Conservation (phyloP, 306 rosid genomes). For the Argentina anserina region DNA sequence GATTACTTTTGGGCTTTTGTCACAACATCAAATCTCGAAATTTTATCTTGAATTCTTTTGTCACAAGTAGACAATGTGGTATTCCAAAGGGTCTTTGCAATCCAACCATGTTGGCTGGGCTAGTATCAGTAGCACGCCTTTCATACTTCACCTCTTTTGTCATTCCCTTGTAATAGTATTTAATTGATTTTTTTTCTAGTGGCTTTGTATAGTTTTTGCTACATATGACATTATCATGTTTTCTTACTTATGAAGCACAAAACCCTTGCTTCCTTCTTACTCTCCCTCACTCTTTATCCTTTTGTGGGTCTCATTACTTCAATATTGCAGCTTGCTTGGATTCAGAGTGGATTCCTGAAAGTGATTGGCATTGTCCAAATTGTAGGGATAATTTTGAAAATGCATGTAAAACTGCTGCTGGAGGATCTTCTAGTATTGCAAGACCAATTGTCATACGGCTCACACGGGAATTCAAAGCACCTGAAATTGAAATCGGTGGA, state of each 20-base stretch:
- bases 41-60: not conserved
- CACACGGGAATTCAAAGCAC: slow-evolving; percentile 76
- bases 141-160: not conserved
- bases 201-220: not conserved
- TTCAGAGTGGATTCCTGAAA: slow-evolving; percentile 53
- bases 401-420: slow-evolving; percentile 40
- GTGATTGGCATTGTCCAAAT: slow-evolving; percentile 77
- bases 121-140: not conserved
- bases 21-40: not conserved
- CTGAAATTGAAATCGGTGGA: slow-evolving; percentile 90
- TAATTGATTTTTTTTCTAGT: not conserved
- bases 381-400: slow-evolving; percentile 66
- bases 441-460: slow-evolving; percentile 83
- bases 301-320: not conserved
- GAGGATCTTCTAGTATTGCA: slow-evolving; percentile 47
- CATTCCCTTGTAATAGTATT: not conserved
- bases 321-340: slow-evolving; percentile 81
- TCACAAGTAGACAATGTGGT: not conserved
- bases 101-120: not conserved
- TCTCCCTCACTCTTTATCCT: not conserved
- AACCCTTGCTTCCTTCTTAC: not conserved
- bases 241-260: not conserved
- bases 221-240: not conserved
- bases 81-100: not conserved
- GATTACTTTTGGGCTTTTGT: not conserved